A percentile compares a stretch with the other conserved stretches of the same genome.
Conservation (phyloP, 495 filamentous ascomycete species). For the Trichoderma orchidacearum region DNA sequence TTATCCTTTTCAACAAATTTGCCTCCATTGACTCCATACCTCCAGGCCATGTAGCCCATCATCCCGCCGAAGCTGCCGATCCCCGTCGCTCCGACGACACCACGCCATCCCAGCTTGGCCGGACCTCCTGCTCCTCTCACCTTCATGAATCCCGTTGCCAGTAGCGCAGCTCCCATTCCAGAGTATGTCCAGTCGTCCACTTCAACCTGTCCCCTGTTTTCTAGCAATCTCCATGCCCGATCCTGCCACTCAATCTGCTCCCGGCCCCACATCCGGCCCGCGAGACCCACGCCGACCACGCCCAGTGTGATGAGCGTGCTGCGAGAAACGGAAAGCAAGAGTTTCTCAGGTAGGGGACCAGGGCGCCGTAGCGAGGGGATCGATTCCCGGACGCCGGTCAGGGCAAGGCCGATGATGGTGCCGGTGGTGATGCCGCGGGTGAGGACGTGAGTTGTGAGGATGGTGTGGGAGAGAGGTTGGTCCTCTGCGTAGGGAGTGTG, state of each 20-base stretch:
- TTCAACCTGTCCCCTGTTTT: constrained; percentile 37
- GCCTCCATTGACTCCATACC: constrained; percentile 20
- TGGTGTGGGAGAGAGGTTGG: constrained; percentile 33
- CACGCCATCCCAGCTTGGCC: constrained; percentile 13
- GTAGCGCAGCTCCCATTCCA: constrained; percentile 20
- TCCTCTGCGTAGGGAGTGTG: constrained; percentile 47
- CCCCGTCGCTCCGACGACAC: constrained; percentile 21
- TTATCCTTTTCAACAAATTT: constrained; percentile 8
- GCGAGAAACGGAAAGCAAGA: constrained; percentile 23
- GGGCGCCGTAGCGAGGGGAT: neutral
- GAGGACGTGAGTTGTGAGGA: constrained; percentile 44
- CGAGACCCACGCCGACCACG: constrained; percentile 18
- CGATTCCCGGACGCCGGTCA: constrained; percentile 6
- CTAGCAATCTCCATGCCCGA: constrained; percentile 42
- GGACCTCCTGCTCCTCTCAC: constrained; percentile 1
- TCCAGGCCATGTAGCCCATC: constrained; percentile 22
- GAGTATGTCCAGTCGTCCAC: constrained; percentile 35
- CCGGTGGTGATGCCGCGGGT: constrained; percentile 38
- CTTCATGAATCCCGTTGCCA: constrained; percentile 4
- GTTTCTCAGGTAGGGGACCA: constrained; percentile 5
- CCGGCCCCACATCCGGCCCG: constrained; percentile 34
- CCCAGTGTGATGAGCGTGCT: constrained; percentile 17
- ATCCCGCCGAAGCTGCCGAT: constrained; percentile 24
- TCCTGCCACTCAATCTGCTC: constrained; percentile 52
- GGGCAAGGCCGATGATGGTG: constrained; percentile 23